A percentile compares a stretch with the other conserved stretches of the same genome.
Evolutionary conservation across 768 basidiomycete genomes (phyloP).

Genomic region (Hydnum rufescens): DNA sequence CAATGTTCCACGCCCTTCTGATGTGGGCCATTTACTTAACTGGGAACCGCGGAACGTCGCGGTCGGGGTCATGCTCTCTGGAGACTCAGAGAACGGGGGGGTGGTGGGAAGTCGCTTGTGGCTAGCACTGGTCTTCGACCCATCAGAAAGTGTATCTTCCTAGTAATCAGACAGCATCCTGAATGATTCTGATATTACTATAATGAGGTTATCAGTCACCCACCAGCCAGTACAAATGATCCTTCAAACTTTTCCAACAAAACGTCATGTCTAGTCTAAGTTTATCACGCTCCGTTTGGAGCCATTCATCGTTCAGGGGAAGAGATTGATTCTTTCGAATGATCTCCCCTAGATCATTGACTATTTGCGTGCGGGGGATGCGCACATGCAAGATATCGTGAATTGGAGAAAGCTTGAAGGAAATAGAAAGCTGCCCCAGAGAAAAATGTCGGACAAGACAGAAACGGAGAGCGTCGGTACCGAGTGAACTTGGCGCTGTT

Average conservation of each 20-base stretch:
- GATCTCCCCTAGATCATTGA: constrained; percentile 12
- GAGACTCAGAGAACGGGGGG: constrained; percentile 7
- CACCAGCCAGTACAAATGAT: constrained; percentile 41
- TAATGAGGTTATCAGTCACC: constrained; percentile 12
- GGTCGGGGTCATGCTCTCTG: background rate
- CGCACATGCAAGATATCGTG: constrained; percentile 42
- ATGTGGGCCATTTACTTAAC: too few relatives aligned
- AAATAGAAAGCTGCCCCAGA: constrained; percentile 20
- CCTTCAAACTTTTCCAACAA: constrained; percentile 48
- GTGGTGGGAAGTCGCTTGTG: constrained; percentile 2
- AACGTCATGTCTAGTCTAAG: constrained; percentile 39
- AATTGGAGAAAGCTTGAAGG: constrained; percentile 25
- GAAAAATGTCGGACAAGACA: constrained; percentile 26
- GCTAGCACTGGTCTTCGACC: constrained; percentile 12
- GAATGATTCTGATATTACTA: background rate
- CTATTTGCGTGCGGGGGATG: constrained; percentile 40
- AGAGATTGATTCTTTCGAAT: constrained; percentile 9
- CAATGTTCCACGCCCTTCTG: too few relatives aligned
- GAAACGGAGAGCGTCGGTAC: constrained; percentile 17
- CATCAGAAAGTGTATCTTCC: background rate
- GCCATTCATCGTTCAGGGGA: constrained; percentile 14
- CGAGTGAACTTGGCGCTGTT: constrained; percentile 18
- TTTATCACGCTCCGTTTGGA: constrained; percentile 23
- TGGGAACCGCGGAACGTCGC: background rate
- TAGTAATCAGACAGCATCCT: background rate